Conservation (phyloP, 225 moss, liverwort and hornwort species). For the Bryoerythrophyllum caledonicum region DNA sequence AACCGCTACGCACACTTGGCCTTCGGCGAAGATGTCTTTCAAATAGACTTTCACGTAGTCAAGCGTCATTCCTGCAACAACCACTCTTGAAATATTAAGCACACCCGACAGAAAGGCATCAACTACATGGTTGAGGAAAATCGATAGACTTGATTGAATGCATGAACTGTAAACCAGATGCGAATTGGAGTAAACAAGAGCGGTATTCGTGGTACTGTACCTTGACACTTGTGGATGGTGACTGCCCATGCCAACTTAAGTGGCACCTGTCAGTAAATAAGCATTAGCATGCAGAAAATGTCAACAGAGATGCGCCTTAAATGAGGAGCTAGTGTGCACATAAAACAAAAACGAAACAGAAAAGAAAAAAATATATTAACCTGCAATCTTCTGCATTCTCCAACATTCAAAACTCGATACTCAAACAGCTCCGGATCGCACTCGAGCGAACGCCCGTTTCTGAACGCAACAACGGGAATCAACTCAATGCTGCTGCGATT, state of each 20-base stretch:
- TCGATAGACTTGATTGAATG: not conserved
- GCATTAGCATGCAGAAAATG: not conserved
- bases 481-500: conserved; percentile 36
- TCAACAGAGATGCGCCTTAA: not conserved
- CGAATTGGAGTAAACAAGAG: not conserved
- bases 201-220: conserved; percentile 14
- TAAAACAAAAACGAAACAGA: not conserved
- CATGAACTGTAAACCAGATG: not conserved
- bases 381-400: conserved; percentile 57
- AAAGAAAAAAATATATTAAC: not conserved
- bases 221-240: conserved; percentile 83
- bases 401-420: conserved; percentile 53
- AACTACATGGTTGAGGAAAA: not conserved
- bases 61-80: conserved; percentile 71
- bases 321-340: not conserved
- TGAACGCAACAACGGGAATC: conserved; percentile 64
- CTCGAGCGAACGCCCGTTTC: conserved; percentile 53
- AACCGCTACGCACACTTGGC: conserved; percentile 77
- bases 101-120: conserved; percentile 4
- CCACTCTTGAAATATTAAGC: not conserved
- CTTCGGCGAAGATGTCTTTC: conserved; percentile 64
- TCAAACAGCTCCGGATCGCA: conserved; percentile 56
- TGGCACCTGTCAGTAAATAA: conserved; percentile 55
- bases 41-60: conserved; percentile 69
- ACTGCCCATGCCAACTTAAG: conserved; percentile 87